phyloP scores from a whole-genome alignment of 495 filamentous ascomycete genomes.

The Penicillium bovifimosum region DNA sequence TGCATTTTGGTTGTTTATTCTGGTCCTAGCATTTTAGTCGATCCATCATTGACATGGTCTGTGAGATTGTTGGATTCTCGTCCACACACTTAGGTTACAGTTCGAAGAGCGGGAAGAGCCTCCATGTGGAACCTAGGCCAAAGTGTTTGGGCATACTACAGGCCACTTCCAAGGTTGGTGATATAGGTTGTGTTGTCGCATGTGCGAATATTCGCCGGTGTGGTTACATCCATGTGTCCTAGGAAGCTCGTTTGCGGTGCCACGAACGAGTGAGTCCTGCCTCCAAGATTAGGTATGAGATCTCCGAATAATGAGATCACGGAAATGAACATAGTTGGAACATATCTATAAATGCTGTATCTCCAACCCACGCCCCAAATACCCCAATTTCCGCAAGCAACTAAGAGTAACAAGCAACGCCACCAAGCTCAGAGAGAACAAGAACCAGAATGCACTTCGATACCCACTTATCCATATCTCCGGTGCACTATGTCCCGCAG shows the following conservation, averaged over 20 bases:
- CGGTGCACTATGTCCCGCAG: background rate
- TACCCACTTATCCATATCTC: conserved; percentile 47
- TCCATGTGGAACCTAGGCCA: too few relatives aligned
- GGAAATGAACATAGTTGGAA: background rate
- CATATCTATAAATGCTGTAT: background rate
- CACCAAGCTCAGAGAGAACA: conserved; percentile 29
- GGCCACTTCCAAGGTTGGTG: background rate
- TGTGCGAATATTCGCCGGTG: conserved; percentile 1
- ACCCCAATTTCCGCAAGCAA: conserved; percentile 36
- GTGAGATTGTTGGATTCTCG: background rate
- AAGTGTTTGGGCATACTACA: too few relatives aligned
- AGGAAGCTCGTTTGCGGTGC: too few relatives aligned
- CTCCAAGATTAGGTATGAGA: too few relatives aligned
- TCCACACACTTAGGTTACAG: background rate
- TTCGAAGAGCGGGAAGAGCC: background rate
- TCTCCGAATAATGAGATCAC: background rate
- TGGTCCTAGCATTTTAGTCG: background rate
- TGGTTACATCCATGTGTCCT: conserved; percentile 9
- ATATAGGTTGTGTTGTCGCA: background rate
- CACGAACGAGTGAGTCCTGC: too few relatives aligned
- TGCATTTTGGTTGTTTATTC: background rate
- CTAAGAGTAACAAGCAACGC: conserved; percentile 7
- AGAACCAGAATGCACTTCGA: conserved; percentile 47
- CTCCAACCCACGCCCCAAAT: conserved; percentile 45
- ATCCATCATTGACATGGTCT: background rate